Percentiles rank a stretch among this genome's conserved stretches.
These are phyloP conservation scores for Telopea speciosissima DNA, from an alignment of 177 flowering plant species.

Conservation along the genomic window DNA sequence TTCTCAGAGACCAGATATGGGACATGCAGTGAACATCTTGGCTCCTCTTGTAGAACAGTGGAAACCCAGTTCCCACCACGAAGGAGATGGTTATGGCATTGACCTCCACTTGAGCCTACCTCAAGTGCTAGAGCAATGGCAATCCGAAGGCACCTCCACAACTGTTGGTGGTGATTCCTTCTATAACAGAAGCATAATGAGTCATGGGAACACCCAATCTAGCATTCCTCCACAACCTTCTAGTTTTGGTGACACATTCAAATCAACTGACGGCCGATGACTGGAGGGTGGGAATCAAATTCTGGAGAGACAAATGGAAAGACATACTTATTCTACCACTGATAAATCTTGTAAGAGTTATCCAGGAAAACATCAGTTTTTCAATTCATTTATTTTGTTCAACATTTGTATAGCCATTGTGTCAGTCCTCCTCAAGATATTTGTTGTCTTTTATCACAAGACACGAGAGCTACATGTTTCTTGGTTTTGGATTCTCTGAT, in stretches of 20 bases:
- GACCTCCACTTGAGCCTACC: slow-evolving; percentile 38
- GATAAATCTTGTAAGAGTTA: background rate
- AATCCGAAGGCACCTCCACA: slow-evolving; percentile 38
- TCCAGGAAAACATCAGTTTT: background rate
- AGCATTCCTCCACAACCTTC: slow-evolving; percentile 20
- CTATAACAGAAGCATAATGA: slow-evolving; percentile 6
- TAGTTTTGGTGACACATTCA: slow-evolving; percentile 15
- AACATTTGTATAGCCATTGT: slow-evolving; percentile 1
- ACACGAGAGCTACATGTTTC: too few relatives aligned
- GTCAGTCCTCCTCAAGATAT: too few relatives aligned
- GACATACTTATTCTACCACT: background rate
- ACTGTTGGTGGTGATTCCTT: slow-evolving; percentile 7
- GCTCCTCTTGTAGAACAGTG: slow-evolving; percentile 46
- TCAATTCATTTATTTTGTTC: background rate
- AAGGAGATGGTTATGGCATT: slow-evolving; percentile 28
- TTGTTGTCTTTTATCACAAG: too few relatives aligned
- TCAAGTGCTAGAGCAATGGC: slow-evolving; percentile 39
- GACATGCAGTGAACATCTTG: slow-evolving; percentile 51
- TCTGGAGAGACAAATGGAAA: too few relatives aligned
- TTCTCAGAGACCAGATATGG: slow-evolving; percentile 64
- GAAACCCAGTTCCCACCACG: slow-evolving; percentile 34
- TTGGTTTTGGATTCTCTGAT: too few relatives aligned
- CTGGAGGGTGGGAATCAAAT: background rate
- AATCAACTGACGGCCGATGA: slow-evolving; percentile 20
- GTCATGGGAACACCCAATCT: slow-evolving; percentile 14